These are phyloP conservation scores for Aureobasidium pullulans DNA, from an alignment of 2,329 filamentous ascomycete species.

Conservation along the genomic window DNA sequence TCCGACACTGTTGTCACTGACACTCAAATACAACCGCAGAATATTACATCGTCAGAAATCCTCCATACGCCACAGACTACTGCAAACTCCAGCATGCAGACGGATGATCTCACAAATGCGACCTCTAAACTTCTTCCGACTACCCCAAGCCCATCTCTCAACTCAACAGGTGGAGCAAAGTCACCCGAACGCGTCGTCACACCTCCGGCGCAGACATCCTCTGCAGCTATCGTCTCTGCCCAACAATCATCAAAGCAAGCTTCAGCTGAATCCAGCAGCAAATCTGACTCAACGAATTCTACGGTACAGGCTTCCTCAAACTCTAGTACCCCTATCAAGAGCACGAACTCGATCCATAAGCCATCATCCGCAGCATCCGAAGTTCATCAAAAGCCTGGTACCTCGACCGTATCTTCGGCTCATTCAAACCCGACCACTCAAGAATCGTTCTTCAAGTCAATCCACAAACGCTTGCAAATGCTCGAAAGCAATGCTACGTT, in stretches of 20 bases:
- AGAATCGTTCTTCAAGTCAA: conserved; percentile 95
- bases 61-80: conserved; percentile 35
- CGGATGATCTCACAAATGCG: not conserved
- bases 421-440: conserved; percentile 50
- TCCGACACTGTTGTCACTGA: not conserved
- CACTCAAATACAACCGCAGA: conserved; percentile 1
- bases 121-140: not conserved
- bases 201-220: not conserved
- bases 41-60: conserved; percentile 27
- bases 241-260: not conserved
- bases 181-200: not conserved
- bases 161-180: not conserved
- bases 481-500: conserved; percentile 89
- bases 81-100: not conserved
- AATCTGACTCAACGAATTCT: not conserved
- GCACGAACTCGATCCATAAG: not conserved
- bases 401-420: conserved; percentile 9
- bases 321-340: not conserved
- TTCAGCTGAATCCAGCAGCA: not conserved
- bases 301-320: not conserved
- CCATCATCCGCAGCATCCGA: not conserved
- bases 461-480: conserved; percentile 84
- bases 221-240: not conserved
- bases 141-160: not conserved
- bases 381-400: not conserved